Conservation (phyloP, 208 protist genomes). For the Leishmania martiniquensis region DNA sequence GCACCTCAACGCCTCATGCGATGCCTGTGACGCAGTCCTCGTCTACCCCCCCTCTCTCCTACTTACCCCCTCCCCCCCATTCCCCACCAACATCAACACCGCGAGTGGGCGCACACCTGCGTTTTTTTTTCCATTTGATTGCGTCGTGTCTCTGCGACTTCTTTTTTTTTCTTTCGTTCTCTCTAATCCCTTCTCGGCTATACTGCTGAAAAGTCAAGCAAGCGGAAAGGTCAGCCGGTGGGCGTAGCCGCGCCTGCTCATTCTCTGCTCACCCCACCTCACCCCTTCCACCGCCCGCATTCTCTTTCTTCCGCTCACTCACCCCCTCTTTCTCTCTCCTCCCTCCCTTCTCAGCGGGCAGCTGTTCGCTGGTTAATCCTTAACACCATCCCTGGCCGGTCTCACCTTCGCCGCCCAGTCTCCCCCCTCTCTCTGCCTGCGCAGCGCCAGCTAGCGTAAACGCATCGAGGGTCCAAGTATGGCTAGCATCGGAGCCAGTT, state of each 20-base stretch:
- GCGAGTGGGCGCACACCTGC: neutral
- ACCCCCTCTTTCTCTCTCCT: neutral
- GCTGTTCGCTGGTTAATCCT: neutral
- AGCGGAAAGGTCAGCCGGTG: neutral
- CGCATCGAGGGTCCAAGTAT: neutral
- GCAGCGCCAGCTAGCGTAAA: neutral
- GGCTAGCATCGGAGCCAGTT: neutral
- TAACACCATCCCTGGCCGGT: neutral
- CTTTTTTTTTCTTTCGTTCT: too few species aligned
- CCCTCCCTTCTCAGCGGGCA: too few species aligned
- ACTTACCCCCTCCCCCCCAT: too few species aligned
- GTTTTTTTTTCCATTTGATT: neutral
- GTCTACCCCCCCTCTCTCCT: neutral
- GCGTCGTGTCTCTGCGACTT: neutral
- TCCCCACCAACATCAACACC: too few species aligned
- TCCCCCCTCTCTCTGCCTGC: neutral
- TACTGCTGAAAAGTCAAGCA: too few species aligned
- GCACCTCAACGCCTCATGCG: neutral
- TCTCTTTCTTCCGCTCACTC: neutral
- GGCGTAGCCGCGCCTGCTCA: neutral
- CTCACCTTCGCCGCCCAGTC: neutral
- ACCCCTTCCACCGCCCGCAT: too few species aligned
- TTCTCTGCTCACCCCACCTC: neutral
- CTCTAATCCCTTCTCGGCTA: too few species aligned
- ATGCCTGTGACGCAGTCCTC: neutral